Base-by-base conservation (phyloP, 768 basidiomycete species). In the Tephrocybe sp. region DNA sequence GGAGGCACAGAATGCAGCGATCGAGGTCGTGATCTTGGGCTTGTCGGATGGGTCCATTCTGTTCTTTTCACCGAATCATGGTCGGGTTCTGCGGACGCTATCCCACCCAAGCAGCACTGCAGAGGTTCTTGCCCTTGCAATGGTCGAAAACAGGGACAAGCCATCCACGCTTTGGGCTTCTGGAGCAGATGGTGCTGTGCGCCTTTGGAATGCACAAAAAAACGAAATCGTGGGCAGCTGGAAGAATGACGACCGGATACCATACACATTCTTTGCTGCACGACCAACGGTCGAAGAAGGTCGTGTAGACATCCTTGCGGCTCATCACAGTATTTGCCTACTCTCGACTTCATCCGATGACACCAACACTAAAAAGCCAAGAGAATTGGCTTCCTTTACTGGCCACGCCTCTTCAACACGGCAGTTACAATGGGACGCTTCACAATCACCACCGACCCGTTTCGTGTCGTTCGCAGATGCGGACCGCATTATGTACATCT, bases 371-470 rank as follows among this genome's bases (percentile, higher is more conserved):
- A 71, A 70, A 60, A 79, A 76, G 63, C 75, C 78, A 14, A 67
- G 64, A 40, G 73, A 75, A 54, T 33, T 77, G 5, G 75, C 78
- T 3, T 73, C 74, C 10, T 85, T 86, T 55, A 84, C 80, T 17
- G 86, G 86, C 0, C 86, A 88, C 58, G 81, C 83, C 3, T 84
- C 85, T 18, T 68, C 77, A 7, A 69, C 84, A 53, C 77, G 70
- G 54, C 65, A 67, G 24, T 59, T 85, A 11, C 71, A 73, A 48
- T 87, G 84, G 84, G 77, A 77, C 45, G 62, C 60, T 11, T 72
- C 73, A 14, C 63, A 69, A 52, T 59, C 62, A 24, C 68, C 71
- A 44, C 58, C 74, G 8, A 70, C 68, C 32, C 77, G 74, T 24
- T 84, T 88, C 62, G 64, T 83, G 45, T 83, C 86, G 3, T 70